Base-by-base conservation (phyloP, 2,329 filamentous ascomycete genomes). In the Pezicula radicicola region DNA sequence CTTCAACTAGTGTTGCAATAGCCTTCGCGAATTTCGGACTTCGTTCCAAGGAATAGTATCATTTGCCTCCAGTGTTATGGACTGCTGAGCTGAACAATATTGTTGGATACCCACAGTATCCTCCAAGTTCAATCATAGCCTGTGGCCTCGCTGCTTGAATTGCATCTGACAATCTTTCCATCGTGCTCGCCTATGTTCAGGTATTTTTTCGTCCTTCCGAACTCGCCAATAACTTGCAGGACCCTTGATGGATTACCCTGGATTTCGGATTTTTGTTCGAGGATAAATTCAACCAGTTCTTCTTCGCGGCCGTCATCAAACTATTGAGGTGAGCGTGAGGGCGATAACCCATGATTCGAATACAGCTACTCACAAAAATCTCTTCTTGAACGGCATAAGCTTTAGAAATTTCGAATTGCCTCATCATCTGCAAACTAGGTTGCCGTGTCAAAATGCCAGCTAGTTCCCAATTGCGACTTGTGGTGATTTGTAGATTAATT, bases 101-200 rank as follows among this genome's bases (percentile, higher is more conserved):
- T 53, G 85, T 85, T 0, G 89, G 93, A 73, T 94, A 94, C 40
- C 89, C 89, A 18, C 91, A 78, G 68, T 93, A 94, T 46, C 88
- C 87, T 45, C 90, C 89, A 0, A 94, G 76, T 66, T 95, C 89
- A 44, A 93, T 80, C 83, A 91, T 89, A 3, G 76, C 76, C 49
- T 81, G 68, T 1, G 88, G 88, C 65, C 85, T 88, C 45, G 78
- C 72, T 55, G 87, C 73, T 18, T 74, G 73, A 53, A 94, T 91
- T 36, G 91, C 68, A 28, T 87, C 77, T 8, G 2, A 93, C 81
- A 49, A 91, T 85, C 55, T 76, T 78, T 44, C 87, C 88, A 70
- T 94, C 94, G 62, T 84, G 76, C 59, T 84, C 78, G 40, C 89
- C 89, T 2, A 94, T 82, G 58, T 91, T 93, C 85, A 93, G 77